Percentiles rank a stretch among this genome's conserved stretches.
These are phyloP conservation scores for Saccharomycopsis sp. DNA, from an alignment of 805 yeast genomes.

Conservation along the genomic window DNA sequence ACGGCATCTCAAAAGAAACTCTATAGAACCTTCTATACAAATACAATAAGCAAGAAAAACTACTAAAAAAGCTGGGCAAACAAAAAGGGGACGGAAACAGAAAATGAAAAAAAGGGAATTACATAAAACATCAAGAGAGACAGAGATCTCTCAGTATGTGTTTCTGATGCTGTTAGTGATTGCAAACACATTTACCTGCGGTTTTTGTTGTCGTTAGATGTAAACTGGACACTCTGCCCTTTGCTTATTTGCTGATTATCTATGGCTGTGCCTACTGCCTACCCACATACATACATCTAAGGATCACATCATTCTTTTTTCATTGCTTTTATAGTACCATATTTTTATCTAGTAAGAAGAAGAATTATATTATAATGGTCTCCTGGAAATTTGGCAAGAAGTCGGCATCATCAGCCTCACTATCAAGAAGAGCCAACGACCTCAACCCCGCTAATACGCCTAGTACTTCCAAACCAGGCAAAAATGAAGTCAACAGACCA, in stretches of 20 bases:
- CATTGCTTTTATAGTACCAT: not conserved
- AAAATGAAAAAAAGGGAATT: not conserved
- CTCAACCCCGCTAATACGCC: not conserved
- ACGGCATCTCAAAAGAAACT: not conserved
- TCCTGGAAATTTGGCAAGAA: conserved; percentile 2
- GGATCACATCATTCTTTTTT: not conserved
- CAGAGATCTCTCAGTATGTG: not conserved
- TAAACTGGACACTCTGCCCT: not conserved
- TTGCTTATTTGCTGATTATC: not conserved
- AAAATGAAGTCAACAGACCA: too few species aligned
- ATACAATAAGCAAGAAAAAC: not conserved
- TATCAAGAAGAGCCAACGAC: not conserved
- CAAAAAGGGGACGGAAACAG: not conserved
- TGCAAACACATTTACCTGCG: not conserved
- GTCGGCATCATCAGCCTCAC: not conserved
- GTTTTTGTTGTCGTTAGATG: not conserved
- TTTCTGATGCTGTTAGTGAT: not conserved
- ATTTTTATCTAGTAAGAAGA: too few species aligned
- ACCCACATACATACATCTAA: not conserved
- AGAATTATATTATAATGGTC: not conserved
- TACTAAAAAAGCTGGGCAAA: not conserved
- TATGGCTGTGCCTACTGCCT: not conserved
- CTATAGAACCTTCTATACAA: not conserved
- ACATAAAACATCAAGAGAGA: not conserved
- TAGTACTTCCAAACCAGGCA: not conserved